Conservation (phyloP, 352 stramenopile species). For the Pythium vanterpoolii region DNA sequence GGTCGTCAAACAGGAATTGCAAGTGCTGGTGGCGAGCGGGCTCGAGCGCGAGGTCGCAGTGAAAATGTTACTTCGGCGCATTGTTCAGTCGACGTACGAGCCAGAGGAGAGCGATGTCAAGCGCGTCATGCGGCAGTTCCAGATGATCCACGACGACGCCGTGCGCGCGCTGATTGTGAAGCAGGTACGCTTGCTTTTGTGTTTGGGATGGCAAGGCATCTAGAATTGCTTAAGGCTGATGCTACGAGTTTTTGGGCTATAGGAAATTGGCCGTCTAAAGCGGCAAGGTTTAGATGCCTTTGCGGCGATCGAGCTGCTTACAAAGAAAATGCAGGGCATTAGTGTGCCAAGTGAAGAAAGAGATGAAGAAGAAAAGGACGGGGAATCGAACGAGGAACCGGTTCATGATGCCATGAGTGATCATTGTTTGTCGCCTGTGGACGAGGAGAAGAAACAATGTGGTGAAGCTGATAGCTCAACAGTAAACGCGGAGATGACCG, state of each 20-base stretch:
- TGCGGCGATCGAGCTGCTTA: constrained; percentile 82
- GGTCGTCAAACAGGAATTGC: constrained; percentile 80
- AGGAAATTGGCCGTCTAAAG: constrained; percentile 77
- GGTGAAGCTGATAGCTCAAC: not conserved
- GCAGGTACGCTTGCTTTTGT: constrained; percentile 31
- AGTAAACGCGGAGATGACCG: constrained; percentile 7
- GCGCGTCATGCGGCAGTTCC: constrained; percentile 80
- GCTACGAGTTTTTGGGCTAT: not conserved
- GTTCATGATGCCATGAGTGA: constrained; percentile 19
- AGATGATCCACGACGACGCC: constrained; percentile 85
- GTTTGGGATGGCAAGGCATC: not conserved
- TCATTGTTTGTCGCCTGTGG: not conserved
- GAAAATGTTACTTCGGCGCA: constrained; percentile 66
- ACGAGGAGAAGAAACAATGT: not conserved
- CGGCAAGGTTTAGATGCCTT: constrained; percentile 75
- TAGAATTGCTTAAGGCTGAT: not conserved
- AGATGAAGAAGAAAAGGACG: constrained; percentile 15
- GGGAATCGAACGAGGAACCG: not conserved
- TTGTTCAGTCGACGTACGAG: constrained; percentile 62
- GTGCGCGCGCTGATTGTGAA: constrained; percentile 84
- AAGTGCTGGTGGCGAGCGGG: constrained; percentile 50
- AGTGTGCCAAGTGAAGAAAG: constrained; percentile 1
- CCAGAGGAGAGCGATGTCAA: constrained; percentile 61
- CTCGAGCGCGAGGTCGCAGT: constrained; percentile 70
- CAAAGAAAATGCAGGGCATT: constrained; percentile 74